Evolutionary conservation across 1,139 yeast genomes (phyloP), one percentile per base, ranked within the genome.

Genomic region (Lodderomyces metapsilosis): DNA sequence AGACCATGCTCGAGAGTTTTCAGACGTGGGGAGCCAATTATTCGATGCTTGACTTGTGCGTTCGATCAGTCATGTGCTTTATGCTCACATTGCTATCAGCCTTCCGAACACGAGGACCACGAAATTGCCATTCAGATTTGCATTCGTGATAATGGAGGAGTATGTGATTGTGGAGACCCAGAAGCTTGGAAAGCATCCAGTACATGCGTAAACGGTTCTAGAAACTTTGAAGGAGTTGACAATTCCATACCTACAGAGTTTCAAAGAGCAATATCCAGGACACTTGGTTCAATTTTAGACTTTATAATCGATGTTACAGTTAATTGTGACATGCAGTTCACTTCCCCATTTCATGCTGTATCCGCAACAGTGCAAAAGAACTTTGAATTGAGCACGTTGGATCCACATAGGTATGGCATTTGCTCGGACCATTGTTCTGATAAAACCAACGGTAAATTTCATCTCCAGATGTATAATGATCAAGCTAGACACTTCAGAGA

Each of bases 41-140:
- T 85, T 57, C 69, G 94, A 36, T 88, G 96, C 56, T 78, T 71
- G 36, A 87, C 95, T 0, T 88, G 96, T 62, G 92, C 89, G 0
- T 74, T 76, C 41, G 96, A 88, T 57, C 95, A 87, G 40, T 83
- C 95, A 0, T 86, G 95, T 62, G 96, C 92, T 0, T 64, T 92
- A 20, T 92, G 98, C 57, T 76, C 83, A 7, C 70, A 76, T 49
- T 92, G 98, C 58, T 92, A 72, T 62, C 79, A 81, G 43, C 80
- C 82, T 2, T 81, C 78, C 4, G 73, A 75, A 43, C 98, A 92
- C 61, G 58, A 61, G 25, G 95, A 82, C 39, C 98, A 92, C 59
- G 79, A 82, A 36, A 84, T 87, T 11, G 81, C 84, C 41, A 78
- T 86, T 12, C 76, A 82, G 33, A 81, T 88, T 11, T 83, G 91